Base-by-base conservation (phyloP, 768 basidiomycete genomes). In the Panellus pusillus region DNA sequence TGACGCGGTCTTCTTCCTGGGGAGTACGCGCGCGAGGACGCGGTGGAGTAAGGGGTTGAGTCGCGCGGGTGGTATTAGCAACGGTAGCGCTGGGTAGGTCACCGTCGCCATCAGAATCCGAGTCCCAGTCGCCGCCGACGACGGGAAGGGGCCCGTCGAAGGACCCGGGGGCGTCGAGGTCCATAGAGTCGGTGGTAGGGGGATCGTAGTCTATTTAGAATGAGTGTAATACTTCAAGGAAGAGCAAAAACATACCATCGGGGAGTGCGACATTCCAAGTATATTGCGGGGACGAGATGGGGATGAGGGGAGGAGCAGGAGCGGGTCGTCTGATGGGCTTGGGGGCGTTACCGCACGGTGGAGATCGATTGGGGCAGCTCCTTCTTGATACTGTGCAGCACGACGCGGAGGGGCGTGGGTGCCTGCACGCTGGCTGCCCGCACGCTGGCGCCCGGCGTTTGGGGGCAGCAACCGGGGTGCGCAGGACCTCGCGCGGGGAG, bases 281-380 rank as follows among this genome's bases (percentile, higher is more conserved):
- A 9, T 40, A 54, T 13, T 11, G 19, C 54, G n/a, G 35, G 31
- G 24, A 47, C 53, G 18, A 35, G 32, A 14, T 35, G 32, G 14
- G 32, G 65, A 70, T 63, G n/a, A 72, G 62, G 11, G 73, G 72
- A 3, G 76, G 27, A 91, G 73, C 2, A 91, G 70, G 0, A 91
- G 66, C 0, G 89, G 89, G 61, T 91, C 89, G 35, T 91, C 89
- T 1, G 81, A 81, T 3, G 89, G 89, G 48, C 86, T 88, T 0
- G 87, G 74, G 1, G 89, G 90, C 8, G 86, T 82, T 61, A 82
- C 75, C 4, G 84, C 83, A 13, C 64, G 73, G 44, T 66, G 75
- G 27, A 87, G 68, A 61, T 88, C 80, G 57, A 89, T 72, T 15
- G 80, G 79, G 87, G 87, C 4, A 80, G 77, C 61, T 91, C 88